These are phyloP conservation scores for Curvularia verruculosa DNA, from an alignment of 2,329 filamentous ascomycete species.

Conservation along the genomic window DNA sequence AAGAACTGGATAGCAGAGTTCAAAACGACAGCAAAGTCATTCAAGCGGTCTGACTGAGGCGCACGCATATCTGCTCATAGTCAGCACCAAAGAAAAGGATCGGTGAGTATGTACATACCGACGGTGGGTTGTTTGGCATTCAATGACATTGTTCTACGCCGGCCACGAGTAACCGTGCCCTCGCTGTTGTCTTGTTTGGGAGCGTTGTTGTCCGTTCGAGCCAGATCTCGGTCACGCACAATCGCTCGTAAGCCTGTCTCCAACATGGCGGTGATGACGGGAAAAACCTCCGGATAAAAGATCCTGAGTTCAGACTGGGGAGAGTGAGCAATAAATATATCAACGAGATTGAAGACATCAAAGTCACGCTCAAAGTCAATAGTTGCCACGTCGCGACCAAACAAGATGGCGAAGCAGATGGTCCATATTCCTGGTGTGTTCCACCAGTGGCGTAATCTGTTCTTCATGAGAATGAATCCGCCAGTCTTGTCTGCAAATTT, in stretches of 20 bases:
- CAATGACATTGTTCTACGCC: slow-evolving; percentile 70
- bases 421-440: slow-evolving; percentile 83
- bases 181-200: slow-evolving; percentile 28
- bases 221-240: slow-evolving; percentile 43
- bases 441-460: slow-evolving; percentile 87
- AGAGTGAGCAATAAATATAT: slow-evolving; percentile 65
- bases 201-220: slow-evolving; percentile 23
- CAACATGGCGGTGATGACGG: slow-evolving; percentile 84
- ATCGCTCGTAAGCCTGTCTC: slow-evolving; percentile 74
- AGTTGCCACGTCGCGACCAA: slow-evolving; percentile 78
- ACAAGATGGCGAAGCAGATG: slow-evolving; percentile 85
- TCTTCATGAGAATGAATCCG: slow-evolving; percentile 84
- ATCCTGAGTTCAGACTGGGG: slow-evolving; percentile 63
- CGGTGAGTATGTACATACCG: slow-evolving; percentile 24
- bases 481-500: slow-evolving; percentile 88
- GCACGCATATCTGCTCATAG: slow-evolving; percentile 35
- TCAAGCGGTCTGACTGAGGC: slow-evolving; percentile 50
- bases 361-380: slow-evolving; percentile 76
- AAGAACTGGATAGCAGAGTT: slow-evolving; percentile 81
- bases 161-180: slow-evolving; percentile 46
- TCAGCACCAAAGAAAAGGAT: slow-evolving; percentile 17
- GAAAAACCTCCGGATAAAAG: slow-evolving; percentile 76
- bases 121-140: slow-evolving; percentile 59
- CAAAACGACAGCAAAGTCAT: slow-evolving; percentile 69
- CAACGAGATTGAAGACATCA: slow-evolving; percentile 74